A percentile compares a stretch with the other conserved stretches of the same genome.
These are phyloP conservation scores for Rhizopogon vesiculosus DNA, from an alignment of 768 basidiomycete species.

Conservation along the genomic window DNA sequence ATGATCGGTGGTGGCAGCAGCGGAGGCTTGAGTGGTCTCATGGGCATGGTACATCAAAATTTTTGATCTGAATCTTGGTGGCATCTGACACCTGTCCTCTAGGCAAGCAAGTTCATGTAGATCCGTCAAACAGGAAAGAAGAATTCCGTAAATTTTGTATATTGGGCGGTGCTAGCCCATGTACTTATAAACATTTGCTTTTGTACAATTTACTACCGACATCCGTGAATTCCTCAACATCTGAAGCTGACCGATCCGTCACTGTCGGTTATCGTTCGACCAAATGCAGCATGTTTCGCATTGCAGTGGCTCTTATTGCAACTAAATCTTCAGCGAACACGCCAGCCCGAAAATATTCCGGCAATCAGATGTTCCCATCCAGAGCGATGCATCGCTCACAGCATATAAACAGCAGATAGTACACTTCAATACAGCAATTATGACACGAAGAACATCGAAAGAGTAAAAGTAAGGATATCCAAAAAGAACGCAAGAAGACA, in stretches of 20 bases:
- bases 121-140: neutral
- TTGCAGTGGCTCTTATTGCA: no score
- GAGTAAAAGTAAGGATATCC: neutral
- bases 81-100: neutral
- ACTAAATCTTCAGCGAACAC: no score
- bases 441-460: neutral
- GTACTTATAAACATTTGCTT: neutral
- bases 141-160: neutral
- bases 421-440: neutral
- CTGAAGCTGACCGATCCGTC: no score
- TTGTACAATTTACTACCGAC: neutral
- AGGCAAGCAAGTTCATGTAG: constrained; percentile 30
- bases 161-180: neutral
- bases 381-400: neutral
- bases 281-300: no score
- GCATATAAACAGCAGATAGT: neutral
- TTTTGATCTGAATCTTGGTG: constrained; percentile 2
- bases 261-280: no score
- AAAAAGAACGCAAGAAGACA: neutral
- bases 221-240: neutral
- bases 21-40: constrained; percentile 60
- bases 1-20: constrained; percentile 59
- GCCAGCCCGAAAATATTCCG: no score
- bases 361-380: no score
- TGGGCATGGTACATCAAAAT: constrained; percentile 50